Evolutionary conservation across 73 alveolate genomes (phyloP).

Genomic region (Paramecium pentaurelia): DNA sequence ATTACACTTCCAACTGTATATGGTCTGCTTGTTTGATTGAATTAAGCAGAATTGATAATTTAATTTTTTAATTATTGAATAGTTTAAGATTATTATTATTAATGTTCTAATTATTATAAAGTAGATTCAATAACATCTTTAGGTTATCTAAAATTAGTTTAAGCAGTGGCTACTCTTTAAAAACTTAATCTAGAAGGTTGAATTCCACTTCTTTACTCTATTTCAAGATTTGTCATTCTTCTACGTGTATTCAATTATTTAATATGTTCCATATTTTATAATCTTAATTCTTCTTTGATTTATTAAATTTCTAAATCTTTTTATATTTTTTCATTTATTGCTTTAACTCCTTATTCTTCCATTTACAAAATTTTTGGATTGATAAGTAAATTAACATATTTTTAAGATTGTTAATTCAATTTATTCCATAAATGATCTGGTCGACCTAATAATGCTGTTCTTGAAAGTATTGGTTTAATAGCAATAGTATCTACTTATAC

Average conservation of each 20-base stretch:
- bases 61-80: not conserved
- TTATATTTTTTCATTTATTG: not conserved
- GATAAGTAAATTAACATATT: constrained; percentile 14
- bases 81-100: not conserved
- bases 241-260: not conserved
- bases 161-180: not conserved
- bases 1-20: constrained; percentile 27
- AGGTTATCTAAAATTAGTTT: not conserved
- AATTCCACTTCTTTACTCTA: not conserved
- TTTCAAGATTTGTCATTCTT: not conserved
- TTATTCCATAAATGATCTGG: constrained; percentile 31
- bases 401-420: not conserved
- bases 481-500: not conserved
- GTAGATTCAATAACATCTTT: not conserved
- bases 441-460: constrained; percentile 26
- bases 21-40: not conserved
- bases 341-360: constrained; percentile 34
- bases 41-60: not conserved
- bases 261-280: not conserved
- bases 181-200: not conserved
- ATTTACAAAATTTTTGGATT: not conserved
- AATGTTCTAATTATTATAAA: not conserved
- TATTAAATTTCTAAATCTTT: not conserved
- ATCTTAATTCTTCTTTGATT: not conserved
- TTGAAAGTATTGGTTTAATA: not conserved